phyloP scores from a whole-genome alignment of 2,329 filamentous ascomycete genomes.

The Didymella sp. region DNA sequence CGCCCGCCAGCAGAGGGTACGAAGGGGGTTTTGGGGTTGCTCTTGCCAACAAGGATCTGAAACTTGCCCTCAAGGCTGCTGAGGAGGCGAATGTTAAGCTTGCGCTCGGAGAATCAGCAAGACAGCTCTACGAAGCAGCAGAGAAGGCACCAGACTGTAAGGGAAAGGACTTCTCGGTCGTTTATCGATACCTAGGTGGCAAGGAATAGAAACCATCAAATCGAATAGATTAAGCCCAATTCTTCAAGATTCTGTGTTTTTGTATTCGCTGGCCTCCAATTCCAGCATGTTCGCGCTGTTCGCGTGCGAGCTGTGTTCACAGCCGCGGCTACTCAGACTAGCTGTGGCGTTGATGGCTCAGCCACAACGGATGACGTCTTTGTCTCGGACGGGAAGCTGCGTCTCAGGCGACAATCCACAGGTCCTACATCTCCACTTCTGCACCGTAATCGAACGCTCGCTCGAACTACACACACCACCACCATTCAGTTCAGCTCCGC shows the following conservation, averaged over 20 bases:
- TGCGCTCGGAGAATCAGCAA: slow-evolving; percentile 55
- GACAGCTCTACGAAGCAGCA: slow-evolving; percentile 55
- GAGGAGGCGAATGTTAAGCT: slow-evolving; percentile 54
- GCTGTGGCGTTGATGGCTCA: slow-evolving; percentile 2
- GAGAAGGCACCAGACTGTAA: slow-evolving; percentile 54
- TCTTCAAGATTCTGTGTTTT: background rate
- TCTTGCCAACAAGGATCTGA: slow-evolving; percentile 59
- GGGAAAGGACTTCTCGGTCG: slow-evolving; percentile 59
- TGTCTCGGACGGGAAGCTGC: background rate
- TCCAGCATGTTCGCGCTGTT: background rate
- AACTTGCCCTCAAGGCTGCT: slow-evolving; percentile 56
- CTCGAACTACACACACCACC: background rate
- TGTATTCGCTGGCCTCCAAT: background rate
- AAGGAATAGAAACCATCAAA: slow-evolving; percentile 46
- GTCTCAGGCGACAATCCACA: slow-evolving; percentile 13
- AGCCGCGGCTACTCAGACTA: background rate
- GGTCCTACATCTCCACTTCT: slow-evolving; percentile 2
- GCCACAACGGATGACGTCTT: slow-evolving; percentile 21
- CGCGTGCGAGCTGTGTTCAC: background rate
- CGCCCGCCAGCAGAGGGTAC: slow-evolving; percentile 78
- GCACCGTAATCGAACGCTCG: background rate
- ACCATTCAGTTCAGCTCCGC: background rate
- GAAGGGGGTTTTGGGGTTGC: slow-evolving; percentile 59
- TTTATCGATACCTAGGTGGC: slow-evolving; percentile 58
- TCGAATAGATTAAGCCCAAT: background rate